A percentile compares a stretch with the other conserved stretches of the same genome.
Conservation (phyloP, 306 rosid species). For the Geum urbanum region DNA sequence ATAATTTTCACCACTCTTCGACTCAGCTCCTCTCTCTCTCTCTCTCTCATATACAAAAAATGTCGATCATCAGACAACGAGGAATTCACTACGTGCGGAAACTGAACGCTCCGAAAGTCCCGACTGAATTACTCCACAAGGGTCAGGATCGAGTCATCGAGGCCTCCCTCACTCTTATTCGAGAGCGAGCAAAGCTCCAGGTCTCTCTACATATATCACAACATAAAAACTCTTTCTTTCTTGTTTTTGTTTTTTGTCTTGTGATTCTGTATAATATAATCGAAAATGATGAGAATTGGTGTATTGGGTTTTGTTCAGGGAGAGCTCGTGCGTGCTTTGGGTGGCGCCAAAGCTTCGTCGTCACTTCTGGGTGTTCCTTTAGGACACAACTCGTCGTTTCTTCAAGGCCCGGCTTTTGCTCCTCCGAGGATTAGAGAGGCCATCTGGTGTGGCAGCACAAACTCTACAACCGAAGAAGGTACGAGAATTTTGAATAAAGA, state of each 20-base stretch:
- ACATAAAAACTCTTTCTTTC: slow-evolving; percentile 7
- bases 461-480: slow-evolving; percentile 92
- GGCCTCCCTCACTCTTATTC: slow-evolving; percentile 93
- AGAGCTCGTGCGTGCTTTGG: slow-evolving; percentile 88
- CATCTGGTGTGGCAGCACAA: slow-evolving; percentile 97
- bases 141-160: slow-evolving; percentile 85
- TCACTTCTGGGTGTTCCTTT: slow-evolving; percentile 91
- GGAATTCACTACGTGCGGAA: slow-evolving; percentile 60
- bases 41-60: slow-evolving; percentile 23
- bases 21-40: background rate
- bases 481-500: no score
- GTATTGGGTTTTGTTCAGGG: slow-evolving; percentile 42
- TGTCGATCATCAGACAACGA: slow-evolving; percentile 45
- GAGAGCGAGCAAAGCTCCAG: slow-evolving; percentile 95
- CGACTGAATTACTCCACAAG: slow-evolving; percentile 52
- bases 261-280: background rate
- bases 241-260: background rate
- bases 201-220: slow-evolving; percentile 21
- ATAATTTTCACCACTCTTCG: background rate
- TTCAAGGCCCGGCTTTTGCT: slow-evolving; percentile 98
- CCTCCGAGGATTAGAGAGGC: slow-evolving; percentile 98
- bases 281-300: slow-evolving; percentile 10
- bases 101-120: slow-evolving; percentile 53
- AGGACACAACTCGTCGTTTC: slow-evolving; percentile 95
- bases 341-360: slow-evolving; percentile 74